phyloP scores from a whole-genome alignment of 768 basidiomycete genomes.

The Mycena rosella region DNA sequence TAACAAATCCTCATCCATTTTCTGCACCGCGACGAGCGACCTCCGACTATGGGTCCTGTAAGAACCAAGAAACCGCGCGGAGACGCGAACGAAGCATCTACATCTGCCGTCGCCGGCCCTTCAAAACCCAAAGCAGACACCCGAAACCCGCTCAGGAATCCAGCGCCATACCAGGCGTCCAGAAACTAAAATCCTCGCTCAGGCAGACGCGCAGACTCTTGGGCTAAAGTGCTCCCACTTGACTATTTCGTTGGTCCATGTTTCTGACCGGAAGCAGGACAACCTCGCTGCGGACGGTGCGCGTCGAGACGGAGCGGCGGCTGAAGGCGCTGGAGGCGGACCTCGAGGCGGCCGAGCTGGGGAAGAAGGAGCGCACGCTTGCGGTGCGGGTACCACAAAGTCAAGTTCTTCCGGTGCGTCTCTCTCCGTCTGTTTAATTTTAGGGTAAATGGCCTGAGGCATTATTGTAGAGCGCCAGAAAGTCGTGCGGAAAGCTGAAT shows the following conservation, averaged over 20 bases:
- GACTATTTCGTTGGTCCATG: neutral
- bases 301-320: conserved; percentile 85
- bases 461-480: conserved; percentile 88
- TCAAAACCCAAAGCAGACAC: conserved; percentile 43
- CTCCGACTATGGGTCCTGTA: conserved; percentile 37
- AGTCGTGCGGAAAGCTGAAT: conserved; percentile 79
- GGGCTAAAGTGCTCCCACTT: conserved; percentile 70
- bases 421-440: neutral
- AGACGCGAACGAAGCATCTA: conserved; percentile 11
- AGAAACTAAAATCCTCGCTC: conserved; percentile 88
- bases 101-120: conserved; percentile 34
- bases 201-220: conserved; percentile 87
- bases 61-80: conserved; percentile 27
- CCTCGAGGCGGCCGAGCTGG: conserved; percentile 70
- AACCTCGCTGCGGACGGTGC: conserved; percentile 87
- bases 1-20: neutral
- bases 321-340: conserved; percentile 82
- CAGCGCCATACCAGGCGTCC: conserved; percentile 71
- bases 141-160: conserved; percentile 46
- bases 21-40: too few species aligned
- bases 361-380: conserved; percentile 77
- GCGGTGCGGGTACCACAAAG: conserved; percentile 87
- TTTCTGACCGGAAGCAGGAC: conserved; percentile 61
- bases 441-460: neutral
- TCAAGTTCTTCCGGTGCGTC: conserved; percentile 95